Evolutionary conservation across 192 early-diverging fungal genomes (phyloP), one percentile per base, ranked within the genome.

Genomic region (Phlyctochytrium planicorne): DNA sequence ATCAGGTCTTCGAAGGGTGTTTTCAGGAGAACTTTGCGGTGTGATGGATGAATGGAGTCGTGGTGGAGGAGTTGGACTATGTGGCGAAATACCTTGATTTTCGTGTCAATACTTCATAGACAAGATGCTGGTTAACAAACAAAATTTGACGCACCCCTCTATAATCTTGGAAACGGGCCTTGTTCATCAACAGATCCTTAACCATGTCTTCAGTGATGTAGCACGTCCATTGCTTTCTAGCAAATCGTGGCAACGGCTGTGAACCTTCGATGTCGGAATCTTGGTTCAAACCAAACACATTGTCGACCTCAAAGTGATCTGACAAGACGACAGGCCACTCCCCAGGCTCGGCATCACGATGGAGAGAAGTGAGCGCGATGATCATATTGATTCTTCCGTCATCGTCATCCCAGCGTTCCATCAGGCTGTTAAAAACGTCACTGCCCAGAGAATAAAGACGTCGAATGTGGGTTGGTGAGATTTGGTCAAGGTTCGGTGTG

Each of bases 321-420:
- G 40, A 47, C 40, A 47, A 47, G 10, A 47, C 40, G 40, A 47
- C 40, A 47, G 40, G 40, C 40, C 40, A 47, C 40, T 47, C 40
- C 40, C 40, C 40, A 6, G 40, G 40, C 40, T 47, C 40, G 40
- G 10, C 40, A 6, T 47, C 40, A 6, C 40, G 40, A 47, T 47
- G 40, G 10, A 47, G 10, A 47, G 10, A 47, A 6, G 40, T 47
- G 10, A 47, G 6, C 10, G 40, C 40, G 20, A 47, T 47, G 10
- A 47, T 20, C 10, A 14, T 14, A 47, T 47, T 47, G 40, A 47
- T 6, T 20, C 10, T 20, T 20, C 10, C 10, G 20, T 47, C 40
- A 6, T 20, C 40, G 40, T 47, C 40, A 6, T 6, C 10, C 40
- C 20, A 20, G 10, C 40, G 6, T 20, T 6, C 40, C 40, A 20